Conservation (phyloP, 2,329 filamentous ascomycete genomes). For the Hymenoscyphus occultus region DNA sequence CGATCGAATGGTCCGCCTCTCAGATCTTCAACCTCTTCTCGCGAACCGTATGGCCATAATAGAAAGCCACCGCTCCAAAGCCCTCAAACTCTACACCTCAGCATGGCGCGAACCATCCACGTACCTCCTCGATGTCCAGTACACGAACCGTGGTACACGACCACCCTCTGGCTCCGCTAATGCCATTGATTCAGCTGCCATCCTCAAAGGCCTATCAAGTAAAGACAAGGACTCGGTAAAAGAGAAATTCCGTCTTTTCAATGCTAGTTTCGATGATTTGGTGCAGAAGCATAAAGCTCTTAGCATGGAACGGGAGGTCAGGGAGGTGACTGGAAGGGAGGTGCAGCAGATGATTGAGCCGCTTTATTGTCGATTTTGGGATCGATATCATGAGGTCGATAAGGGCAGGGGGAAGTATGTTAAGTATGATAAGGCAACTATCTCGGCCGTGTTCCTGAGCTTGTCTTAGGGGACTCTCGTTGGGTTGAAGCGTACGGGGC, state of each 20-base stretch:
- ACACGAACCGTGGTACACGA: conserved; percentile 67
- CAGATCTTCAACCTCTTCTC: conserved; percentile 73
- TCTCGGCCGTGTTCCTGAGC: conserved; percentile 58
- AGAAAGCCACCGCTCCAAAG: conserved; percentile 85
- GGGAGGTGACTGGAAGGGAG: conserved; percentile 74
- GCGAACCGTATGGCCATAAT: conserved; percentile 63
- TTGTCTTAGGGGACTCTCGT: conserved; percentile 13
- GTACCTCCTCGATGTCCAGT: conserved; percentile 84
- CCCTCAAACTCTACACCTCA: conserved; percentile 76
- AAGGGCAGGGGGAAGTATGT: conserved; percentile 98
- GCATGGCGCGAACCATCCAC: conserved; percentile 85
- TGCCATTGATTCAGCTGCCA: conserved; percentile 69
- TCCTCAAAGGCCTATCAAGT: conserved; percentile 77
- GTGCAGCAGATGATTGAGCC: conserved; percentile 91
- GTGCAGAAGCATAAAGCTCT: conserved; percentile 77
- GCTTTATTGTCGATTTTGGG: conserved; percentile 92
- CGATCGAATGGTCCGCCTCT: conserved; percentile 78
- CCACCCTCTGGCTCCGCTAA: conserved; percentile 68
- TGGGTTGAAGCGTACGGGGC: neutral
- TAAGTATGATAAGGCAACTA: conserved; percentile 86
- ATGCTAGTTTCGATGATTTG: conserved; percentile 84
- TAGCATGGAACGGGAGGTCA: conserved; percentile 88
- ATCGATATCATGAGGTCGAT: conserved; percentile 95
- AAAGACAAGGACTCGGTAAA: conserved; percentile 98
- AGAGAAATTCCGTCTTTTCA: conserved; percentile 91